Conservation (phyloP, 805 yeast genomes). For the Sugiyamaella floridensis region DNA sequence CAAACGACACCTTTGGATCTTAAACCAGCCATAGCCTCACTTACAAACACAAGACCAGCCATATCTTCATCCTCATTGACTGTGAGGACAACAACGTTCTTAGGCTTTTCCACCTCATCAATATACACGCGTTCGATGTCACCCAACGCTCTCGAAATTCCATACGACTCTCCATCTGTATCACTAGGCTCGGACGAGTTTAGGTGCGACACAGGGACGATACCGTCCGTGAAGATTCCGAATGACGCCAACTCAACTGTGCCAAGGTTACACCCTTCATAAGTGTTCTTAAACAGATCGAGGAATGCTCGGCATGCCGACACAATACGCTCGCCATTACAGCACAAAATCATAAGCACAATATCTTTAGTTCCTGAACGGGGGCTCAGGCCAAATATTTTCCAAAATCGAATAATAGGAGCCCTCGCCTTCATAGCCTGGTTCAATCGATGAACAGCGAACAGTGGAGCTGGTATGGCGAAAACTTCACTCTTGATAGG, state of each 20-base stretch:
- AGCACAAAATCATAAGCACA: constrained; percentile 24
- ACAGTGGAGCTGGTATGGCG: constrained; percentile 15
- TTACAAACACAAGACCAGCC: constrained; percentile 2
- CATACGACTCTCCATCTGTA: not conserved
- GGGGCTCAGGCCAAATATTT: constrained; percentile 33
- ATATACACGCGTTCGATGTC: constrained; percentile 1
- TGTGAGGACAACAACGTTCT: constrained; percentile 4
- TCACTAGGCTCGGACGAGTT: not conserved
- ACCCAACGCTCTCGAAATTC: not conserved
- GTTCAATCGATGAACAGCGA: constrained; percentile 14
- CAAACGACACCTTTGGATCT: constrained; percentile 1
- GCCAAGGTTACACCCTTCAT: constrained; percentile 34
- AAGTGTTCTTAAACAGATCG: constrained; percentile 24
- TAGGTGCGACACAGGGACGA: constrained; percentile 5
- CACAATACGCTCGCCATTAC: constrained; percentile 21
- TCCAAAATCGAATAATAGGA: constrained; percentile 36
- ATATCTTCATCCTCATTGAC: not conserved
- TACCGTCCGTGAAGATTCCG: constrained; percentile 12
- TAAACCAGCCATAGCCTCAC: constrained; percentile 18
- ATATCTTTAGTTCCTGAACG: constrained; percentile 26
- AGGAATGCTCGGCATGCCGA: constrained; percentile 22
- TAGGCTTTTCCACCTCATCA: not conserved
- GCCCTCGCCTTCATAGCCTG: constrained; percentile 30
- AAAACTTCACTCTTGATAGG: constrained; percentile 10
- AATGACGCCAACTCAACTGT: constrained; percentile 15